These are phyloP conservation scores for Colletotrichum destructivum DNA, from an alignment of 2,329 filamentous ascomycete species.

Conservation along the genomic window DNA sequence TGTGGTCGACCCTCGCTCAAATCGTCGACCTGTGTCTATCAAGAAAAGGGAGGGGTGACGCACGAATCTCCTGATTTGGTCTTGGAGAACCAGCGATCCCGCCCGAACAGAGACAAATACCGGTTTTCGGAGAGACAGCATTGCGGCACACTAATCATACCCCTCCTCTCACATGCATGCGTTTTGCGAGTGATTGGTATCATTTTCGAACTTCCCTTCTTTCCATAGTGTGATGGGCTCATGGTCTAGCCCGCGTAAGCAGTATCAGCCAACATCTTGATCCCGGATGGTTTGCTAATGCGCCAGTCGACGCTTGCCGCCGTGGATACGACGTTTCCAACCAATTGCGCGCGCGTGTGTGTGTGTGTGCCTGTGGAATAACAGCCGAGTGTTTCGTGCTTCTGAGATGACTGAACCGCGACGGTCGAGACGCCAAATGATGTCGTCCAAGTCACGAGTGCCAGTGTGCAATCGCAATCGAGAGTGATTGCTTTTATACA, in stretches of 20 bases:
- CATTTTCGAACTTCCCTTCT: not conserved
- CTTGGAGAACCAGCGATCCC: not conserved
- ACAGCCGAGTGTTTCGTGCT: not conserved
- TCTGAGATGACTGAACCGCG: not conserved
- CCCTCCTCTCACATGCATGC: not conserved
- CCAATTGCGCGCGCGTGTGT: not conserved
- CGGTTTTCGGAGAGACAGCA: slow-evolving; percentile 2
- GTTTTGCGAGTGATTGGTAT: not conserved
- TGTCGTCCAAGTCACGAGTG: slow-evolving; percentile 9
- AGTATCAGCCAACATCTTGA: not conserved
- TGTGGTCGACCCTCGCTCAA: not conserved
- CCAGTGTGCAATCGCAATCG: slow-evolving; percentile 1
- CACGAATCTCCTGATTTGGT: slow-evolving; percentile 32
- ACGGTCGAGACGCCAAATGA: not conserved
- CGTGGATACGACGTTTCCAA: not conserved
- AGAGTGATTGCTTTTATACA: not conserved
- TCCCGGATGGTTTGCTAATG: not conserved
- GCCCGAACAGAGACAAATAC: slow-evolving; percentile 6
- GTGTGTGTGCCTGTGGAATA: not conserved
- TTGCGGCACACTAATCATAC: not conserved
- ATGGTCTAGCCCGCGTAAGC: not conserved
- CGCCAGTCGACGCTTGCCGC: not conserved
- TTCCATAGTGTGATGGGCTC: not conserved
- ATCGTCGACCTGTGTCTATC: slow-evolving; percentile 14
- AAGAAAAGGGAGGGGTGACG: slow-evolving; percentile 30